Conservation (phyloP, 352 stramenopile genomes). For the Globisporangium uncinulatum region DNA sequence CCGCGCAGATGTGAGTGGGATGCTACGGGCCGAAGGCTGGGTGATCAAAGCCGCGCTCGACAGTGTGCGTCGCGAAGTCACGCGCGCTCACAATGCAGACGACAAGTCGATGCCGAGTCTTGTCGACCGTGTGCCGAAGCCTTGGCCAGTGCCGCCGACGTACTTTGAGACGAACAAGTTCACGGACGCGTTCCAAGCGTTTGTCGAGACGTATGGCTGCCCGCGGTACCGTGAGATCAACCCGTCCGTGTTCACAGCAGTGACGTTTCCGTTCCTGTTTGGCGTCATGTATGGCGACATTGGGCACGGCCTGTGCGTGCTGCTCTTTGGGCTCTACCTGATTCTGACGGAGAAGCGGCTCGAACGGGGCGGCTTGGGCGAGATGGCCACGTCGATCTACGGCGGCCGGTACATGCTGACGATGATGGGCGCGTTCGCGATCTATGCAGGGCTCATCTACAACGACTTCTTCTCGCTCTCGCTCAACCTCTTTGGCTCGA, state of each 20-base stretch:
- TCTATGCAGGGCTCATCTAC: slow-evolving; percentile 98
- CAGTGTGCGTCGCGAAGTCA: slow-evolving; percentile 87
- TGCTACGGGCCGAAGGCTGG: slow-evolving; percentile 97
- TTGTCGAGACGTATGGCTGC: slow-evolving; percentile 99
- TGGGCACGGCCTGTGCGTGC: slow-evolving; percentile 94
- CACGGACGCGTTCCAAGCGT: slow-evolving; percentile 97
- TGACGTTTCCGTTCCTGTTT: slow-evolving; percentile 99
- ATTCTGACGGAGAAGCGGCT: slow-evolving; percentile 91
- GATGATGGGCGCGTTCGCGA: slow-evolving; percentile 98
- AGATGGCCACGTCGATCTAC: slow-evolving; percentile 92
- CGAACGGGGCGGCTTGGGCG: slow-evolving; percentile 78
- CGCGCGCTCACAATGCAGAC: slow-evolving; percentile 88
- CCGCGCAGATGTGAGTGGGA: slow-evolving; percentile 94
- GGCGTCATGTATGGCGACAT: slow-evolving; percentile 99
- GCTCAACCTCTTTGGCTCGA: slow-evolving; percentile 96
- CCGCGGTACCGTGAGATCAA: slow-evolving; percentile 98
- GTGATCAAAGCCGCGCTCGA: slow-evolving; percentile 84
- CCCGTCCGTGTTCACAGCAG: slow-evolving; percentile 96
- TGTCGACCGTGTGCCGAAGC: slow-evolving; percentile 92
- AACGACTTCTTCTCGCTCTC: slow-evolving; percentile 99
- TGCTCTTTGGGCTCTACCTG: slow-evolving; percentile 92
- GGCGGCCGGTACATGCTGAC: slow-evolving; percentile 96
- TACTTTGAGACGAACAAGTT: slow-evolving; percentile 99
- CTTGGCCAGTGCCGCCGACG: slow-evolving; percentile 95
- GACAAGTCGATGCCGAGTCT: slow-evolving; percentile 93